Evolutionary conservation across 495 filamentous ascomycete genomes (phyloP).

Genomic region (Penicillium alfredii): DNA sequence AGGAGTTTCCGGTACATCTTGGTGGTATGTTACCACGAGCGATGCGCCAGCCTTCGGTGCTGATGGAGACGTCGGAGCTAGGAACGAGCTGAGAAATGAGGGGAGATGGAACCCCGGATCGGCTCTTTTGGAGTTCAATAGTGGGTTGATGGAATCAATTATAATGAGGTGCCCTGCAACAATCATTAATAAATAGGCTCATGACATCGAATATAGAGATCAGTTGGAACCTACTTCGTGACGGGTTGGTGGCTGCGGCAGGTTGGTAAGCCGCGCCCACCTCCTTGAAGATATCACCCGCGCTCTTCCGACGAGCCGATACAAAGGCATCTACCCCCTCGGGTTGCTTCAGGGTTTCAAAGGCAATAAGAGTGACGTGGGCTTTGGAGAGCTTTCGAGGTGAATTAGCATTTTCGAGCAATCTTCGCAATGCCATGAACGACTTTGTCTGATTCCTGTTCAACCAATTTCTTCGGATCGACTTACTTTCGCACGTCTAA

Average conservation of each 20-base stretch:
- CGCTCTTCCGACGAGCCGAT: constrained; percentile 51
- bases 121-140: constrained; percentile 24
- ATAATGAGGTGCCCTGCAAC: constrained; percentile 38
- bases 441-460: no score
- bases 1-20: constrained; percentile 47
- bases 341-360: constrained; percentile 58
- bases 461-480: no score
- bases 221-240: constrained; percentile 28
- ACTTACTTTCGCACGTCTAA: constrained; percentile 65
- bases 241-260: constrained; percentile 21
- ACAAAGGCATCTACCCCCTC: constrained; percentile 58
- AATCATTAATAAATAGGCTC: no score
- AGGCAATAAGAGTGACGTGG: constrained; percentile 72
- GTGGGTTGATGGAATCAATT: constrained; percentile 41
- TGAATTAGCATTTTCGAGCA: constrained; percentile 3
- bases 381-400: constrained; percentile 43
- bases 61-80: constrained; percentile 19
- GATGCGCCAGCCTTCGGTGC: constrained; percentile 31
- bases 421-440: no score
- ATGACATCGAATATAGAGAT: no score
- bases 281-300: constrained; percentile 55
- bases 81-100: constrained; percentile 35
- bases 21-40: constrained; percentile 42
- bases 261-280: constrained; percentile 26
- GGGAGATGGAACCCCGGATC: constrained; percentile 31